Percentiles rank a stretch among this genome's conserved stretches.
Conservation (phyloP, 2,329 filamentous ascomycete species). For the Cryphonectria nitschkei region DNA sequence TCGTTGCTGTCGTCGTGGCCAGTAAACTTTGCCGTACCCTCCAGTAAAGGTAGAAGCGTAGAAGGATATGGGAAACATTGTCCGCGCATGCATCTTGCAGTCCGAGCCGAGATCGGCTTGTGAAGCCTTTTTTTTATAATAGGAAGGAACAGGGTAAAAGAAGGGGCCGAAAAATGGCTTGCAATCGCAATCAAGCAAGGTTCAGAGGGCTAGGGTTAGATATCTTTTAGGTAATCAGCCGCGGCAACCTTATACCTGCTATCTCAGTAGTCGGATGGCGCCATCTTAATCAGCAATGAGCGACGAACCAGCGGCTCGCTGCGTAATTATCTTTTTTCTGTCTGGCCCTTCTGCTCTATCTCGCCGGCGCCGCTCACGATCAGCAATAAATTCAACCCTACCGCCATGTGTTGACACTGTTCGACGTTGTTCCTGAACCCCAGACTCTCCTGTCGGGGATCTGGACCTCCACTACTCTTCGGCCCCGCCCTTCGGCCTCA, state of each 20-base stretch:
- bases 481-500: neutral
- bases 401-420: neutral
- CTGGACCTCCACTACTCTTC: neutral
- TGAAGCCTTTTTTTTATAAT: neutral
- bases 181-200: neutral
- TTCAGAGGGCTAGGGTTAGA: neutral
- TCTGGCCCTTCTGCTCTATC: neutral
- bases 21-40: neutral
- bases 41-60: neutral
- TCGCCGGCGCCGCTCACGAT: neutral
- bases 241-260: neutral
- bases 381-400: neutral
- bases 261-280: constrained; percentile 9
- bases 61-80: neutral
- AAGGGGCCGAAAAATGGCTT: neutral
- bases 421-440: neutral
- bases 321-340: neutral
- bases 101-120: neutral
- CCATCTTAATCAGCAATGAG: neutral
- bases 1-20: neutral
- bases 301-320: neutral
- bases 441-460: neutral
- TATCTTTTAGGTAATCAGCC: constrained; percentile 1
- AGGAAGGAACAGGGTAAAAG: neutral
- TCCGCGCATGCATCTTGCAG: neutral